phyloP scores from a whole-genome alignment of 805 yeast species.

The Yamadazyma philogaea region DNA sequence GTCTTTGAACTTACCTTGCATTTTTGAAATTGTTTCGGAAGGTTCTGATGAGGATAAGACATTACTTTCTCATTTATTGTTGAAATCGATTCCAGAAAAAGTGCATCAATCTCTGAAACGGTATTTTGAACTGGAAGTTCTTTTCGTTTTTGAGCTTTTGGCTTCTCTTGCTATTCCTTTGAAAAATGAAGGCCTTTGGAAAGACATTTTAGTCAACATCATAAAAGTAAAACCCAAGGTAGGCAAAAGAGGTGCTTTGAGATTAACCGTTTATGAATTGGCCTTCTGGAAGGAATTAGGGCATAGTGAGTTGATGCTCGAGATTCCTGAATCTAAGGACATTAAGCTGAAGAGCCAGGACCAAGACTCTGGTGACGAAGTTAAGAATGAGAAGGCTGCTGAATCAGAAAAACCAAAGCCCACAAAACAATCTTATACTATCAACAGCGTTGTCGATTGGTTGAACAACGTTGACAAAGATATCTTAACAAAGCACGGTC shows the following conservation, averaged over 20 bases:
- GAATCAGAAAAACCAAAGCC: neutral
- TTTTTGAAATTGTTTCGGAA: slow-evolving; percentile 51
- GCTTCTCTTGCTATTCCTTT: slow-evolving; percentile 34
- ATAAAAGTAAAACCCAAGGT: slow-evolving; percentile 15
- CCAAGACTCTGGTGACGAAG: neutral
- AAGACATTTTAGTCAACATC: slow-evolving; percentile 14
- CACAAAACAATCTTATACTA: neutral
- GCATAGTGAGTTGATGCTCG: neutral
- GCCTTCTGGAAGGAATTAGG: slow-evolving; percentile 35
- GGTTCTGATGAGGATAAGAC: slow-evolving; percentile 33
- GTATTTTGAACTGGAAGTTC: slow-evolving; percentile 43
- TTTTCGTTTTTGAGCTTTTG: slow-evolving; percentile 47
- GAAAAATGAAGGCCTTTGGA: slow-evolving; percentile 23
- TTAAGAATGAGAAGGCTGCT: neutral
- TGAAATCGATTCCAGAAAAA: slow-evolving; percentile 26
- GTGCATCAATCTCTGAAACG: slow-evolving; percentile 28
- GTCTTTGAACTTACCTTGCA: slow-evolving; percentile 57
- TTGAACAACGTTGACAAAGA: slow-evolving; percentile 38
- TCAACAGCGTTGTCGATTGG: neutral
- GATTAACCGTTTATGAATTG: slow-evolving; percentile 53
- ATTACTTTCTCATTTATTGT: slow-evolving; percentile 26
- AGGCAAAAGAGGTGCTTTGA: slow-evolving; percentile 31
- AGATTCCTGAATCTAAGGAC: neutral
- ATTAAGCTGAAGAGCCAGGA: neutral
- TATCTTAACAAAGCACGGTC: slow-evolving; percentile 43